These are phyloP conservation scores for Davidsoniella virescens DNA, from an alignment of 2,329 filamentous ascomycete species.

Conservation along the genomic window DNA sequence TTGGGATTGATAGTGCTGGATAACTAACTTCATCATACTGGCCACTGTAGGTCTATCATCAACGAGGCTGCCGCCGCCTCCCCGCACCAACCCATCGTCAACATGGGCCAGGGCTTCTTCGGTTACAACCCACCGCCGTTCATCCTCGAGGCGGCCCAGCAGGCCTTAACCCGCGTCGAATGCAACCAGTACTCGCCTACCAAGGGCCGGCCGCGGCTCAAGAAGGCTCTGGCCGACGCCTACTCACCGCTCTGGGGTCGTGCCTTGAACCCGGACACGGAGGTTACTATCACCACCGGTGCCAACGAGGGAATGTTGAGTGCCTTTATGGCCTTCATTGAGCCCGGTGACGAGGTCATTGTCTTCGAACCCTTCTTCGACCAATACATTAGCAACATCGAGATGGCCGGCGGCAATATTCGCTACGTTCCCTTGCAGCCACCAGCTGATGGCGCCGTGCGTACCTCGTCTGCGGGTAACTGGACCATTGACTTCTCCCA, in stretches of 20 bases:
- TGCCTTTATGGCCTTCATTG: conserved; percentile 95
- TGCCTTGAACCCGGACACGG: conserved; percentile 68
- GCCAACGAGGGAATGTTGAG: conserved; percentile 87
- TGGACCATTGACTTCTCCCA: conserved; percentile 79
- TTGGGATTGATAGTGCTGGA: not conserved
- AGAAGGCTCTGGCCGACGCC: conserved; percentile 81
- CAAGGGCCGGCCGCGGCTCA: conserved; percentile 77
- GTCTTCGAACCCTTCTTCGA: conserved; percentile 98
- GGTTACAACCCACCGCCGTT: conserved; percentile 91
- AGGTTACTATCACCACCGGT: conserved; percentile 87
- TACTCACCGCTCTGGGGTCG: conserved; percentile 84
- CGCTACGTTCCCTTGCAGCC: conserved; percentile 92
- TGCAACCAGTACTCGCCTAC: conserved; percentile 99
- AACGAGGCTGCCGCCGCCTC: conserved; percentile 49
- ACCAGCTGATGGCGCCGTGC: conserved; percentile 59
- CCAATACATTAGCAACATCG: conserved; percentile 97
- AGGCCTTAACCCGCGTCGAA: conserved; percentile 75
- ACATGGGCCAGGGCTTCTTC: conserved; percentile 57
- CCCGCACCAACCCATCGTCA: conserved; percentile 46
- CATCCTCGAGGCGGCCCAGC: conserved; percentile 79
- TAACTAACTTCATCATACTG: not conserved
- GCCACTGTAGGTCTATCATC: conserved; percentile 40
- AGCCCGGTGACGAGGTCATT: conserved; percentile 89
- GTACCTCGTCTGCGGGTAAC: conserved; percentile 70
- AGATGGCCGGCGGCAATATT: conserved; percentile 92